Base-by-base conservation (phyloP, 1,284 basidiomycete genomes). In the Moesziomyces globuligerus region DNA sequence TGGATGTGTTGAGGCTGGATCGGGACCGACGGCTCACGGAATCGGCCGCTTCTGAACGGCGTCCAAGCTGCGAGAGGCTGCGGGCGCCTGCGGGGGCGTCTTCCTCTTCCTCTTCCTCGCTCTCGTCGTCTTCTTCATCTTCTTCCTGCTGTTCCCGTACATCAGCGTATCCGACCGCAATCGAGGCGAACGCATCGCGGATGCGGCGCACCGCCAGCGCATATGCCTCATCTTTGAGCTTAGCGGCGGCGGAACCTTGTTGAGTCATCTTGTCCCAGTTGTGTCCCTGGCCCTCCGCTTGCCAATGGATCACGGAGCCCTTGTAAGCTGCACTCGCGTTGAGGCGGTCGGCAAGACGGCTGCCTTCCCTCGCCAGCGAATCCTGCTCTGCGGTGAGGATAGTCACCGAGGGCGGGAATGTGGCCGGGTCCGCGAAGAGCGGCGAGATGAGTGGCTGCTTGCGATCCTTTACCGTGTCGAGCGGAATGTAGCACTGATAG, bases 221-320 rank as follows among this genome's bases (percentile, higher is more conserved):
- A 38, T 75, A 75, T 3, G 66, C 70, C n/a, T 74, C 59, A 10
- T 68, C 48, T 28, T 58, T 65, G 36, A 69, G 13, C 45, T 61
- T 54, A 8, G 45, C 73, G 10, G 71, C 48, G 13, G 34, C 21
- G 6, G 55, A 43, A 7, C 54, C 61, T 28, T 46, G 20, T 32
- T 67, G 52, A 9, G 57, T 58, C 70, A 75, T 73, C 37, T 75
- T 73, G 36, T 75, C 73, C 73, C 71, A 74, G 36, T 60, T 61
- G 55, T 75, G 73, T 3, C 73, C 73, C 36, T 75, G 69, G 11
- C 70, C 70, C n/a, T 40, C 28, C 11, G 67, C 72, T 34, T 62
- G 61, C 71, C 72, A 74, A 28, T 58, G 69, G 4, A 58, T 7
- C 13, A 67, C 36, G 15, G 48, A 43, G n/a, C 68, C 69, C 8